A percentile compares a stretch with the other conserved stretches of the same genome.
Evolutionary conservation across 1,139 yeast species (phyloP).

Genomic region (Kazachstania sp.): DNA sequence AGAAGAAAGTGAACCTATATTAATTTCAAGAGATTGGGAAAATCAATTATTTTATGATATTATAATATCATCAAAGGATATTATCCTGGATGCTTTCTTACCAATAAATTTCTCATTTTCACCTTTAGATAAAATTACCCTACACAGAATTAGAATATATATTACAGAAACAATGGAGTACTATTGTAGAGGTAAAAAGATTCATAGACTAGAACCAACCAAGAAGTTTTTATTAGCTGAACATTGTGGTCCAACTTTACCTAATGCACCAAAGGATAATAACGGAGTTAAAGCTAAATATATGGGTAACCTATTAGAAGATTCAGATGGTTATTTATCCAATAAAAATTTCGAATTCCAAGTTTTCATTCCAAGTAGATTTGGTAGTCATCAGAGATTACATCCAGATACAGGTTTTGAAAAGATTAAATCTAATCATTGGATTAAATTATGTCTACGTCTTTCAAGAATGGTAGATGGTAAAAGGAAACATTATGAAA

Average conservation of each 20-base stretch:
- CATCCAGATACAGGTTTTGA: slow-evolving; percentile 53
- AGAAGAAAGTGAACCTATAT: slow-evolving; percentile 90
- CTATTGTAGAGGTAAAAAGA: slow-evolving; percentile 74
- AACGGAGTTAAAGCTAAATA: slow-evolving; percentile 33
- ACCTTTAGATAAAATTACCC: slow-evolving; percentile 78
- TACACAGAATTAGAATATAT: slow-evolving; percentile 79
- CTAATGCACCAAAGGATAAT: slow-evolving; percentile 25
- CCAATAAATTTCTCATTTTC: slow-evolving; percentile 79
- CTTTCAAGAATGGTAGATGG: slow-evolving; percentile 54
- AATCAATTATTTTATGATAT: slow-evolving; percentile 84
- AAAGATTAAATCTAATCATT: slow-evolving; percentile 82
- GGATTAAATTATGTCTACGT: slow-evolving; percentile 88
- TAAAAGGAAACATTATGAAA: slow-evolving; percentile 82
- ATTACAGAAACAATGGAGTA: slow-evolving; percentile 86
- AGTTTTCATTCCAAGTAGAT: slow-evolving; percentile 77
- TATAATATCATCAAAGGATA: slow-evolving; percentile 78
- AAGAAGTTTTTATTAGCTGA: slow-evolving; percentile 73
- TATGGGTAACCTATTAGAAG: slow-evolving; percentile 36
- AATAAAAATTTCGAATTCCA: slow-evolving; percentile 73
- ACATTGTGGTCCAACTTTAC: slow-evolving; percentile 50
- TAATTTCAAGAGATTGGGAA: slow-evolving; percentile 88
- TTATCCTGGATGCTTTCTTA: slow-evolving; percentile 70
- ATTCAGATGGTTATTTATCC: slow-evolving; percentile 32
- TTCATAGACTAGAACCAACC: slow-evolving; percentile 85
- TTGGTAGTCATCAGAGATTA: slow-evolving; percentile 72